A percentile compares a stretch with the other conserved stretches of the same genome.
Evolutionary conservation across 2,329 filamentous ascomycete genomes (phyloP).

Genomic region (Albifimbria verrucaria): DNA sequence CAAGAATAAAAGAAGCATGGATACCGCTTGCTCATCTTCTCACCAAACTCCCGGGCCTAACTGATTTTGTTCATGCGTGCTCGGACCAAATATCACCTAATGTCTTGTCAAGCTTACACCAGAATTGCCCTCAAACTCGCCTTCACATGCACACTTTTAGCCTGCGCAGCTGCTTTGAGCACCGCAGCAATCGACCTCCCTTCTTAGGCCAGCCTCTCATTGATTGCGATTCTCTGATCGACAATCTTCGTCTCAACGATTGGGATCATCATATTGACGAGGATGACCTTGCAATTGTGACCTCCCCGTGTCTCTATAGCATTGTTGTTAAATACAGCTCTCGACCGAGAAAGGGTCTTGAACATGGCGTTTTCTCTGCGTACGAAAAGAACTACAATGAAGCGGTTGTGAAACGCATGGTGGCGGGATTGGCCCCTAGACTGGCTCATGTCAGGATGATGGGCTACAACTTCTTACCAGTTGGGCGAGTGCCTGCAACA

Average conservation of each 20-base stretch:
- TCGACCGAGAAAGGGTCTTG: too few relatives aligned
- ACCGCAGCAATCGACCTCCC: too few relatives aligned
- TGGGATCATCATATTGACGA: not conserved
- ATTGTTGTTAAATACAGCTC: not conserved
- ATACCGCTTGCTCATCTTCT: constrained; percentile 2
- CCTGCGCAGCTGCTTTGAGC: constrained; percentile 7
- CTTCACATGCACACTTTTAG: constrained; percentile 8
- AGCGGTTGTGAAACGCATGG: not conserved
- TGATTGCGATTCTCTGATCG: too few relatives aligned
- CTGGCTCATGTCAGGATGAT: not conserved
- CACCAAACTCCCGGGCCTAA: not conserved
- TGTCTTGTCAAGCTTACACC: constrained; percentile 2
- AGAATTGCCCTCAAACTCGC: not conserved
- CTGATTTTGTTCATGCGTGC: constrained; percentile 5
- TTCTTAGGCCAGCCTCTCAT: too few relatives aligned
- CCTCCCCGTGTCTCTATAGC: constrained; percentile 4
- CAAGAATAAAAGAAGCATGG: constrained; percentile 3
- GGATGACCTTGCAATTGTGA: constrained; percentile 3
- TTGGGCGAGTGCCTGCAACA: too few relatives aligned
- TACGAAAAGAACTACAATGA: not conserved
- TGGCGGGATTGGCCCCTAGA: not conserved
- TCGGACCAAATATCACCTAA: constrained; percentile 3
- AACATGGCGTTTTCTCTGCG: too few relatives aligned
- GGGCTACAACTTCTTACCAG: too few relatives aligned
- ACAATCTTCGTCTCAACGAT: not conserved